Conservation (phyloP, 768 basidiomycete species). For the Tricholoma hemisulphureum region DNA sequence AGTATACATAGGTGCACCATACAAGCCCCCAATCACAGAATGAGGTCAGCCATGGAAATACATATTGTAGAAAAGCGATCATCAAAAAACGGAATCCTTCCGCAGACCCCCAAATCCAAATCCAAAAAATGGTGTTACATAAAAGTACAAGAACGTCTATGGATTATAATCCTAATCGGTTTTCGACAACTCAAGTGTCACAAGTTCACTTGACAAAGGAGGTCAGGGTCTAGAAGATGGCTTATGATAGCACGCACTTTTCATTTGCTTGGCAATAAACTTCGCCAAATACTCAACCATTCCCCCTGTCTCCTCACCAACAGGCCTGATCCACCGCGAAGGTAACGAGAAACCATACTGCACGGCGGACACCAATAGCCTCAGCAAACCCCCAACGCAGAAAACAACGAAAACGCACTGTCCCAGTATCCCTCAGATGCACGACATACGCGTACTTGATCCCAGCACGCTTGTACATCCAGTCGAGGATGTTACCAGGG, state of each 20-base stretch:
- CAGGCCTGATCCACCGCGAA: constrained; percentile 67
- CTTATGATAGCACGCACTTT: constrained; percentile 21
- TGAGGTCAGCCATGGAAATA: too few species aligned
- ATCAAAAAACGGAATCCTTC: too few species aligned
- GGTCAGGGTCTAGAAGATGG: neutral
- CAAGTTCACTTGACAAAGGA: neutral
- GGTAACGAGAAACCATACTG: constrained; percentile 82
- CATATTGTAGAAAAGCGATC: too few species aligned
- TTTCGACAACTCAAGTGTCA: neutral
- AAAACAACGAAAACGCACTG: constrained; percentile 41
- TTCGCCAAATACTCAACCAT: constrained; percentile 66
- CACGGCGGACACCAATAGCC: neutral
- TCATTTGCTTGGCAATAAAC: constrained; percentile 53
- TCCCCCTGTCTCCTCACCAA: constrained; percentile 71
- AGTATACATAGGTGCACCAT: too few species aligned
- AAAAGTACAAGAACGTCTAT: neutral
- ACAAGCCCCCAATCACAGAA: too few species aligned
- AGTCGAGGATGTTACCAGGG: constrained; percentile 66
- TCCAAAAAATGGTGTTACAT: neutral
- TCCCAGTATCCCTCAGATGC: constrained; percentile 69
- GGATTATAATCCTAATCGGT: neutral
- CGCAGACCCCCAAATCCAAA: neutral
- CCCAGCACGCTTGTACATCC: constrained; percentile 54
- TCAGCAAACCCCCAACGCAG: neutral
- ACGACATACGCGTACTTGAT: constrained; percentile 64